Base-by-base conservation (phyloP, 352 stramenopile genomes). In the Thalassiosira pacifica region DNA sequence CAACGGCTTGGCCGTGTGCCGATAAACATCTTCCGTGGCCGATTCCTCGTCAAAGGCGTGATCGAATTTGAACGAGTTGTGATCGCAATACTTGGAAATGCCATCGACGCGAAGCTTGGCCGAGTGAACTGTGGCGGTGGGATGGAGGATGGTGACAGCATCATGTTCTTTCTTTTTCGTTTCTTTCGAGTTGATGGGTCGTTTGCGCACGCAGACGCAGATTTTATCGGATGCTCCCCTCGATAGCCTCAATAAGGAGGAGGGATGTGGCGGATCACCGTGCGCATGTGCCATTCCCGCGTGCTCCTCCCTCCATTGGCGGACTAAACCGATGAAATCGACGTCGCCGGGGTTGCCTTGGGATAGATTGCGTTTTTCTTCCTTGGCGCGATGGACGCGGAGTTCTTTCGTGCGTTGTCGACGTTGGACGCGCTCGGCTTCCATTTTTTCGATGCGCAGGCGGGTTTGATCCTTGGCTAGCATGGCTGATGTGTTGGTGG, bases 71-170 rank as follows among this genome's bases (percentile, higher is more conserved):
- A 99, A 99, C 0, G 96, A 94, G 40, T 97, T 98, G 87, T 98
- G 98, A 87, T 99, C 97, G 16, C 99, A 91, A 84, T 98, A 99
- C 90, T 99, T 99, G 60, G 96, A 98, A 76, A 99, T 99, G 31
- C 98, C 97, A 87, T 99, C 98, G 16, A 99, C 98, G 75, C 97
- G 97, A 52, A 99, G 91, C 88, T 99, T 99, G 80, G 97, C 98
- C 78, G 98, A 96, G 91, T 99, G 98, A 37, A 99, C 97, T 72
- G 93, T 95, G 0, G 97, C 93, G 79, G 96, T 96, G 9, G 97
- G 97, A 87, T 99, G 98, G 42, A 98, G 90, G 59, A 95, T 98
- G 65, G 96, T 98, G 0, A 99, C 95, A 4, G 97, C 96, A 91
- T 99, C 97, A 82, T 99, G 98, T 88, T 99, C 98, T 83, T 85